Conservation (phyloP, 2,329 filamentous ascomycete species). For the Epichloe brachyelytri region DNA sequence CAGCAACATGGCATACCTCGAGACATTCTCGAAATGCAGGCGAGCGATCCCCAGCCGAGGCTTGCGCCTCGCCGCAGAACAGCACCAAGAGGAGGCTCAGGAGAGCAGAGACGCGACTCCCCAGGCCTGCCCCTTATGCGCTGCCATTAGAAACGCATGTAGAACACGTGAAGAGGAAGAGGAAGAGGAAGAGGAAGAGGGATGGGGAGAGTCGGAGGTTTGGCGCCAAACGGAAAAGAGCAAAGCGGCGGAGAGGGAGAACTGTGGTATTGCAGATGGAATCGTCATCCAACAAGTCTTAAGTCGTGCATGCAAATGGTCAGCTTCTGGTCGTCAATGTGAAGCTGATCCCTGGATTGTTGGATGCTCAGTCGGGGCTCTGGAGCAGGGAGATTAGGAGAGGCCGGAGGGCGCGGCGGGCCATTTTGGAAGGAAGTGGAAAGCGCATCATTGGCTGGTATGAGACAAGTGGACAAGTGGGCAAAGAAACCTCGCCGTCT, state of each 20-base stretch:
- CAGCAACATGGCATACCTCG: constrained; percentile 38
- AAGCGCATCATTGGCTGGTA: too few species aligned
- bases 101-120: constrained; percentile 14
- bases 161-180: constrained; percentile 2
- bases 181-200: neutral
- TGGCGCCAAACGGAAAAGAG: neutral
- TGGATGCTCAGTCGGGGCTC: neutral
- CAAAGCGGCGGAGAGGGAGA: neutral
- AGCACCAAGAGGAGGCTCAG: constrained; percentile 25
- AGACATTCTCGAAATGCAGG: constrained; percentile 84
- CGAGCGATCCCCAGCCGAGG: constrained; percentile 71
- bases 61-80: constrained; percentile 36
- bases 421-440: too few species aligned
- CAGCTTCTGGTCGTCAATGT: neutral
- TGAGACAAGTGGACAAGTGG: too few species aligned
- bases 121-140: constrained; percentile 20
- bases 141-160: constrained; percentile 21
- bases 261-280: neutral
- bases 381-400: neutral
- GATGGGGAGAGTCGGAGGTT: neutral
- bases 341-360: neutral
- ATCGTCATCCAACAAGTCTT: neutral
- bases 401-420: neutral
- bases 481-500: too few species aligned
- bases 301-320: neutral